Conservation (phyloP, 331 rosid species). For the Prunus yedoensis region DNA sequence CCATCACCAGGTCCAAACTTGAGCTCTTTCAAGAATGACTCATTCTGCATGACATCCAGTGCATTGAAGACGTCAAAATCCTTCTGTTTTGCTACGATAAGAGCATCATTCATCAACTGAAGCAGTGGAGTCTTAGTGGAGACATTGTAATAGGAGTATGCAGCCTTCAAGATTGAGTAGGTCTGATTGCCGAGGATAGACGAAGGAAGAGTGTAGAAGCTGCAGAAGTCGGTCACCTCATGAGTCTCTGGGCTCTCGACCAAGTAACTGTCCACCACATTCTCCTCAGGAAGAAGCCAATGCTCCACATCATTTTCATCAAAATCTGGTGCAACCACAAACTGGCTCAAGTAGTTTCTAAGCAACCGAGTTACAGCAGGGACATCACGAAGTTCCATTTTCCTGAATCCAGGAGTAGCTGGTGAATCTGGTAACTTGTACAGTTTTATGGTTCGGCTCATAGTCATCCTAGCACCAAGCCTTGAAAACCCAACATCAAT, state of each 20-base stretch:
- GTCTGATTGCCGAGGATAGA: constrained; percentile 78
- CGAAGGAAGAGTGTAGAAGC: constrained; percentile 96
- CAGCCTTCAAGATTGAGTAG: constrained; percentile 77
- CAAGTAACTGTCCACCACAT: constrained; percentile 77
- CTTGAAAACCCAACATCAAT: constrained; percentile 96
- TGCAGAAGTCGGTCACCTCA: constrained; percentile 90
- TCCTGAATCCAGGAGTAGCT: constrained; percentile 75
- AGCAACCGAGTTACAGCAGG: constrained; percentile 89
- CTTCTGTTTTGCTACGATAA: constrained; percentile 71
- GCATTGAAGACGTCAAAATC: constrained; percentile 93
- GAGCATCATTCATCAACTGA: constrained; percentile 96
- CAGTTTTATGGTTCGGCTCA: constrained; percentile 92
- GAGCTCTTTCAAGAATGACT: constrained; percentile 69
- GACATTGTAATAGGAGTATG: constrained; percentile 86
- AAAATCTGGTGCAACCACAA: constrained; percentile 82
- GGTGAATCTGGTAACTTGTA: constrained; percentile 84
- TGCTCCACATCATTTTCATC: constrained; percentile 92
- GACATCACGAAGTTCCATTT: constrained; percentile 81
- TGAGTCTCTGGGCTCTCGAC: constrained; percentile 89
- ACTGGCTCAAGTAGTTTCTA: constrained; percentile 64
- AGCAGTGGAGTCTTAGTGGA: constrained; percentile 77
- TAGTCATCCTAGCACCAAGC: constrained; percentile 94
- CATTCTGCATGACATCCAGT: constrained; percentile 95
- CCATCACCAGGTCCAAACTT: constrained; percentile 97
- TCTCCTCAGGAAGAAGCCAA: constrained; percentile 89